Base-by-base conservation (phyloP, 2,329 filamentous ascomycete species). In the Blastomyces parvus region DNA sequence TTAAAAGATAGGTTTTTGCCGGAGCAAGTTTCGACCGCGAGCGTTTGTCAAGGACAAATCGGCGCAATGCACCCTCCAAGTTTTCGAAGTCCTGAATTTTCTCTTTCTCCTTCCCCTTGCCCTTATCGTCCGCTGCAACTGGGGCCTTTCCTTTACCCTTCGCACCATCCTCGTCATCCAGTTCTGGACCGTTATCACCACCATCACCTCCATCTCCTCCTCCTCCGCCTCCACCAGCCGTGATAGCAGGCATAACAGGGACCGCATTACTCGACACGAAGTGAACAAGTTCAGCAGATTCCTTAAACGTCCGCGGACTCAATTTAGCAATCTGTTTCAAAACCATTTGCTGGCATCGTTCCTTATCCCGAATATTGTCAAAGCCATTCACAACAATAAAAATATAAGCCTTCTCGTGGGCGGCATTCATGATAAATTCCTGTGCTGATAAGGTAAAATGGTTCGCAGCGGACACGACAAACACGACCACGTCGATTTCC, bases 321-420 rank as follows among this genome's bases (percentile, higher is more conserved):
- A 99, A 82, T 33, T 86, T 86, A 59, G 84, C 82, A 19, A 99
- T 87, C 75, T 97, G 93, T 70, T 97, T 91, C 64, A 99, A 76
- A 59, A 99, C 94, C 85, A 91, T 89, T 72, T 94, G 91, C 74
- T 96, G 85, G 74, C 93, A 97, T 64, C 93, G 84, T 64, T 90
- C 83, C 79, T 97, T 94, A 76, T 97, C 92, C 67, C 88, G 84
- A 70, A 99, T 97, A 65, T 89, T 88, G 76, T 99, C 94, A 71
- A 91, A 99, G 22, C 93, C 92, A 73, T 99, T 99, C 68, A 99
- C 94, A 17, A 99, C 94, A 76, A 99, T 96, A 75, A 99, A 99
- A 66, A 99, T 92, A 73, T 99, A 99, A 0, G 94, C 93, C 77
- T 99, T 99, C 73, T 99, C 94, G 50, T 93, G 86, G 0, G 94